Evolutionary conservation across 2,329 filamentous ascomycete species (phyloP).

Genomic region (Diaporthe capsici): DNA sequence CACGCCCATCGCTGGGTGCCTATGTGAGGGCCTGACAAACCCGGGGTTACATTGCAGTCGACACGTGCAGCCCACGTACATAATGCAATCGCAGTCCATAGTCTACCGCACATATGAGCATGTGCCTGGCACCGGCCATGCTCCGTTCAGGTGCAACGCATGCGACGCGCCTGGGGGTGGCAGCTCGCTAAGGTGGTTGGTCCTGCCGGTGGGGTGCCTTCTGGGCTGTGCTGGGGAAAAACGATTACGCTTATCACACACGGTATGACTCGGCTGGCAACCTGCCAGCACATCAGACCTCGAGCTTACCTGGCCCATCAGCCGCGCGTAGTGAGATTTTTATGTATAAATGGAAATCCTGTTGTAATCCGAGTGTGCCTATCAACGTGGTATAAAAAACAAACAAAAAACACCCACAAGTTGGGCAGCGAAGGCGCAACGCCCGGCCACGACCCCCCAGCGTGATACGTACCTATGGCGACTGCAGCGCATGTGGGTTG

Average conservation of each 20-base stretch:
- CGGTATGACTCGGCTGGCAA: constrained; percentile 9
- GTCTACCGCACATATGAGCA: background rate
- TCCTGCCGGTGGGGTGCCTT: background rate
- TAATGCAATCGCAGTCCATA: constrained; percentile 29
- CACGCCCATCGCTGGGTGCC: constrained; percentile 5
- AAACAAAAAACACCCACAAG: background rate
- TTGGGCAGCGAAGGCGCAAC: constrained; percentile 17
- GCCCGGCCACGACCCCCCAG: background rate
- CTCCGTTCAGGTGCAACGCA: constrained; percentile 6
- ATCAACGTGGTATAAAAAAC: background rate
- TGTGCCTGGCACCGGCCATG: constrained; percentile 14
- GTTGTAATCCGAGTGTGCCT: background rate
- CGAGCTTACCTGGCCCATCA: constrained; percentile 4
- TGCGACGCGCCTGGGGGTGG: constrained; percentile 9
- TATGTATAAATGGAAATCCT: background rate
- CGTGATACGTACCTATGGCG: background rate
- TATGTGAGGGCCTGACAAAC: constrained; percentile 19
- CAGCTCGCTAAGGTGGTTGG: constrained; percentile 23
- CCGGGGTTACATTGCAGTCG: constrained; percentile 26
- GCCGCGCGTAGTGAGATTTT: background rate
- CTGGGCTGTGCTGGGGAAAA: constrained; percentile 18
- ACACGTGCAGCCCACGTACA: constrained; percentile 28
- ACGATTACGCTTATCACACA: background rate
- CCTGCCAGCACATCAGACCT: constrained; percentile 27
- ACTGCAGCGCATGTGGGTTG: constrained; percentile 14